These are phyloP conservation scores for Stenogyne calaminthoides DNA, from an alignment of 305 asterid genomes.

Conservation along the genomic window DNA sequence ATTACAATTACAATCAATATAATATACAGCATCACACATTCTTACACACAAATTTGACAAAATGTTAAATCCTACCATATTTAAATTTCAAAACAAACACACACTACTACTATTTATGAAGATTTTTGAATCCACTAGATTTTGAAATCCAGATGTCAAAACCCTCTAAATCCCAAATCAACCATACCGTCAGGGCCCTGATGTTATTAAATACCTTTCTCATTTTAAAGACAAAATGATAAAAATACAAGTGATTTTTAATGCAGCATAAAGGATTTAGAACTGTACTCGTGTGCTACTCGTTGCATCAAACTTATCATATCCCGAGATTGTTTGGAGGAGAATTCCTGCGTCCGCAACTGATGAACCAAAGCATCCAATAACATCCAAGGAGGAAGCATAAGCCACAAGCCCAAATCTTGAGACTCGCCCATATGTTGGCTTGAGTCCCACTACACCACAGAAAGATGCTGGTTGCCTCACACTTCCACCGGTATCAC, in stretches of 20 bases:
- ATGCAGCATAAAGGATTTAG: conserved; percentile 23
- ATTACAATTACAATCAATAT: too few relatives aligned
- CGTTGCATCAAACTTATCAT: conserved; percentile 89
- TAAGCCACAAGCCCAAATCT: conserved; percentile 96
- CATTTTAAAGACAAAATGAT: not conserved
- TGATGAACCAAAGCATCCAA: conserved; percentile 95
- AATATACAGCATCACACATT: too few relatives aligned
- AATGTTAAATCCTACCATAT: too few relatives aligned
- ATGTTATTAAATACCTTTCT: not conserved
- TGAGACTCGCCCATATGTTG: conserved; percentile 96
- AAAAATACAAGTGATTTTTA: not conserved
- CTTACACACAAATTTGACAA: too few relatives aligned
- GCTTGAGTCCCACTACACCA: conserved; percentile 94
- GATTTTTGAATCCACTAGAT: too few relatives aligned
- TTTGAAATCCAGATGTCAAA: too few relatives aligned
- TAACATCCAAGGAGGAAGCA: conserved; percentile 95
- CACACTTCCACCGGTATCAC: conserved; percentile 99
- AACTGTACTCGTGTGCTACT: conserved; percentile 66
- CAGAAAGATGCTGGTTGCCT: conserved; percentile 98
- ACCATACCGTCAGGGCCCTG: not conserved
- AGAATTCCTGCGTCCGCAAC: conserved; percentile 95
- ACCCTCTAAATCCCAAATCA: too few relatives aligned
- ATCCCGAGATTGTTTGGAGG: conserved; percentile 73
- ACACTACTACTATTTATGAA: too few relatives aligned
- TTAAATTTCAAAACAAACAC: too few relatives aligned